These are phyloP conservation scores for Candida silvicultrix DNA, from an alignment of 805 yeast species.

Conservation along the genomic window DNA sequence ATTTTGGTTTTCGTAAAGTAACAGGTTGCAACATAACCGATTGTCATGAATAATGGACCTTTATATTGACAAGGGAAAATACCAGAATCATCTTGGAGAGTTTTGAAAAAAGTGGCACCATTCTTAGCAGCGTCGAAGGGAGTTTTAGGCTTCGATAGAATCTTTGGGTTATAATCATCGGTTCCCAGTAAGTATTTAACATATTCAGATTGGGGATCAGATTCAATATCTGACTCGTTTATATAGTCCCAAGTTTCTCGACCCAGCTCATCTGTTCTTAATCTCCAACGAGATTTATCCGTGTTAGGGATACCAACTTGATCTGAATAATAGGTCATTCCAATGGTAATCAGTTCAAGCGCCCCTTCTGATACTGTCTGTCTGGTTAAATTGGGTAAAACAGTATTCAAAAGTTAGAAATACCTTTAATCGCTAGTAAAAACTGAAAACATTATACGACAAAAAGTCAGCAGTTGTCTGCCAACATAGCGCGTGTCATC, in stretches of 20 bases:
- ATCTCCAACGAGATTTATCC: slow-evolving; percentile 70
- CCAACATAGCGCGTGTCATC: not conserved
- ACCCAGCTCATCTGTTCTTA: slow-evolving; percentile 65
- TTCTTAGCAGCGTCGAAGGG: slow-evolving; percentile 61
- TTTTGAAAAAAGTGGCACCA: slow-evolving; percentile 64
- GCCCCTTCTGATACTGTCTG: no score
- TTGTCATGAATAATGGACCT: slow-evolving; percentile 97
- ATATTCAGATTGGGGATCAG: slow-evolving; percentile 45
- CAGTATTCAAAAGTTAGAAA: no score
- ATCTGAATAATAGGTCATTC: slow-evolving; percentile 61
- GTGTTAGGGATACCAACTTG: slow-evolving; percentile 57
- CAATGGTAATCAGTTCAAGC: not conserved
- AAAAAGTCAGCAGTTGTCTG: no score
- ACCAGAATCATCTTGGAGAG: slow-evolving; percentile 79
- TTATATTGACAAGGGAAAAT: slow-evolving; percentile 88
- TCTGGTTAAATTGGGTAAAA: no score
- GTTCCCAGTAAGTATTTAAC: slow-evolving; percentile 50
- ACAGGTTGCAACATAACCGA: slow-evolving; percentile 75
- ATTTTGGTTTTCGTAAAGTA: slow-evolving; percentile 67
- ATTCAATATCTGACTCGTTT: slow-evolving; percentile 27
- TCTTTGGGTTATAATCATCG: slow-evolving; percentile 31
- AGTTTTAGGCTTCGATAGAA: slow-evolving; percentile 28
- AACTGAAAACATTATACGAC: no score
- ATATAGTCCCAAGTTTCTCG: slow-evolving; percentile 77
- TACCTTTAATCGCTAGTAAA: no score